Percentiles rank a stretch among this genome's conserved stretches.
Conservation (phyloP, 306 rosid genomes). For the Prosopis cineraria region DNA sequence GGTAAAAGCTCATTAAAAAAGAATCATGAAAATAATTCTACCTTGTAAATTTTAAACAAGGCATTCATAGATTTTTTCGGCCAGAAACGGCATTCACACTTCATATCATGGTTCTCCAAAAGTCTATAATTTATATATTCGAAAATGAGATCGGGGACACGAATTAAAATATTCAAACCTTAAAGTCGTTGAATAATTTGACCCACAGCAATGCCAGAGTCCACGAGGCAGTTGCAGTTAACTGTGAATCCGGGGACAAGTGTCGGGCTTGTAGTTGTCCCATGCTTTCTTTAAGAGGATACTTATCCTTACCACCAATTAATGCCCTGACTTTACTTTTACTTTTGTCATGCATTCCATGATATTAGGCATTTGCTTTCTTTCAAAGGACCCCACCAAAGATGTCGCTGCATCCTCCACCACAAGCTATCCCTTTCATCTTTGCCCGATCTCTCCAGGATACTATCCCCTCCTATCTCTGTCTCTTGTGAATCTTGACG, state of each 20-base stretch:
- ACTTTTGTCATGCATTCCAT: not conserved
- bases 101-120: no score
- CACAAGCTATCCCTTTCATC: conserved; percentile 26
- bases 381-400: not conserved
- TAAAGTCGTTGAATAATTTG: no score
- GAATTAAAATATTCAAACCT: no score
- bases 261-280: not conserved
- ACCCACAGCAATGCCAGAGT: no score
- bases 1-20: no score
- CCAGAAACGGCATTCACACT: no score
- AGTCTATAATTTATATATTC: no score
- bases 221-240: not conserved
- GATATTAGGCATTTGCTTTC: not conserved
- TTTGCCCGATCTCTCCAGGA: conserved; percentile 17
- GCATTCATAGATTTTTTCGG: no score
- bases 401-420: conserved; percentile 34
- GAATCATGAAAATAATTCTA: no score
- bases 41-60: no score
- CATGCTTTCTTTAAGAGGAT: not conserved
- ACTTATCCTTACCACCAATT: conserved; percentile 2
- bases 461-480: conserved; percentile 21
- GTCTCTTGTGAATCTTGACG: conserved; percentile 3
- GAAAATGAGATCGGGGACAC: no score
- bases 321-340: not conserved
- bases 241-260: not conserved